Base-by-base conservation (phyloP, 768 basidiomycete genomes). In the Clitopilus passeckerianus region DNA sequence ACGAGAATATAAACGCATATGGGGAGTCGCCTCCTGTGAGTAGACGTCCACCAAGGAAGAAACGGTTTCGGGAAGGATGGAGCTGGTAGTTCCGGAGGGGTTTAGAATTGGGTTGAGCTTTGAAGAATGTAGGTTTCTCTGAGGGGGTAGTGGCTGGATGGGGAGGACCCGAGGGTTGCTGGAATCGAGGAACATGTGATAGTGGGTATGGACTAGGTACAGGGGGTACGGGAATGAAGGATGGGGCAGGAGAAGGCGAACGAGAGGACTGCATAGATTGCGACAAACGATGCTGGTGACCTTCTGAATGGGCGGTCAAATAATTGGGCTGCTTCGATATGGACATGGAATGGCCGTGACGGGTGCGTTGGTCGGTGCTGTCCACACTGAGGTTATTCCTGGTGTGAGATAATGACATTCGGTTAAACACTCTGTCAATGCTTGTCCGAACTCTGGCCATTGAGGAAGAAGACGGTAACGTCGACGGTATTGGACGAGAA, bases 1-100 rank as follows among this genome's bases (percentile, higher is more conserved):
- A 74, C 6, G 83, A 83, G 0, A 78, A 81, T 1, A 92, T 66
- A 64, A 98, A 92, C 5, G 95, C 93, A 77, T 85, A 86, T 0
- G 89, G 88, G 18, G 85, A 83, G 73, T 98, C 96, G 1, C 93
- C 93, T 6, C 95, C 94, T 0, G 89, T 91, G 64, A 98, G 71
- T 9, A 94, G 60, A 59, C 77, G 82, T 0, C 95, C 95, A 0
- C 77, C 63, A 57, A 89, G 75, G 68, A 89, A 88, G 74, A 93
- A 96, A 43, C 75, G 76, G 72, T 93, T 95, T 58, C 84, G 77
- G 2, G 91, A 91, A 0, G 86, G 84, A 68, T 91, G 85, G 18
- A 78, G 71, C 62, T 86, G 74, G 71, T 88, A 87, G 56, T 85
- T 84, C 34, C 82, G 82, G 56, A 83, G 64, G 22, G 68, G 70